phyloP scores from a whole-genome alignment of 148 eudicot genomes.

The Fagopyrum homotropicum region DNA sequence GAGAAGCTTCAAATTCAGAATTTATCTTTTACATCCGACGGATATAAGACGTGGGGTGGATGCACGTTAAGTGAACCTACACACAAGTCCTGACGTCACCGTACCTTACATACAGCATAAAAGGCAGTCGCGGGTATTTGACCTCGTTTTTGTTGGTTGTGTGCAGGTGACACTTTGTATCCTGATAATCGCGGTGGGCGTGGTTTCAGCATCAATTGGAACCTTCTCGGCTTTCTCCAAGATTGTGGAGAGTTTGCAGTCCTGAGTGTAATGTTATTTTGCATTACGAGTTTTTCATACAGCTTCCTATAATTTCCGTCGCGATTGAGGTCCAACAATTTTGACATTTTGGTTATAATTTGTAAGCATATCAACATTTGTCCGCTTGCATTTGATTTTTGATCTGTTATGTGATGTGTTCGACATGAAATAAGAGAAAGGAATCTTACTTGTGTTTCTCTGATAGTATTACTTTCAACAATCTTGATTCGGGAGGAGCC shows the following conservation, averaged over 20 bases:
- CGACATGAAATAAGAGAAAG: conserved; percentile 6
- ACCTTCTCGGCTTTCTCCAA: conserved; percentile 5
- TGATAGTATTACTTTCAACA: no score
- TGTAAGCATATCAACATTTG: neutral
- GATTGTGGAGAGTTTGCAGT: neutral
- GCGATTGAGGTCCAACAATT: conserved; percentile 2
- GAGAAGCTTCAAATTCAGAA: no score
- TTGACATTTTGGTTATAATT: neutral
- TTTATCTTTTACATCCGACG: no score
- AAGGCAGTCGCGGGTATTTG: neutral
- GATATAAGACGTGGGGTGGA: no score
- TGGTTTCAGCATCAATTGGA: conserved; percentile 10
- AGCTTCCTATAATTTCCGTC: neutral
- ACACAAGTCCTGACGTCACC: no score
- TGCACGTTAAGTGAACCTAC: no score
- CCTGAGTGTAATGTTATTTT: neutral
- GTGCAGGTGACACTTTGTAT: conserved; percentile 8
- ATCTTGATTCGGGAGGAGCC: no score
- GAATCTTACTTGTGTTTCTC: neutral
- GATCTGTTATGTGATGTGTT: neutral
- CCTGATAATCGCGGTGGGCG: conserved; percentile 2
- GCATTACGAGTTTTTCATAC: neutral
- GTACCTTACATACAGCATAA: no score
- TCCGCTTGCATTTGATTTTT: neutral
- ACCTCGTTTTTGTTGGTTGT: neutral